These are phyloP conservation scores for Polyporus arcularius DNA, from an alignment of 768 basidiomycete species.

Conservation along the genomic window DNA sequence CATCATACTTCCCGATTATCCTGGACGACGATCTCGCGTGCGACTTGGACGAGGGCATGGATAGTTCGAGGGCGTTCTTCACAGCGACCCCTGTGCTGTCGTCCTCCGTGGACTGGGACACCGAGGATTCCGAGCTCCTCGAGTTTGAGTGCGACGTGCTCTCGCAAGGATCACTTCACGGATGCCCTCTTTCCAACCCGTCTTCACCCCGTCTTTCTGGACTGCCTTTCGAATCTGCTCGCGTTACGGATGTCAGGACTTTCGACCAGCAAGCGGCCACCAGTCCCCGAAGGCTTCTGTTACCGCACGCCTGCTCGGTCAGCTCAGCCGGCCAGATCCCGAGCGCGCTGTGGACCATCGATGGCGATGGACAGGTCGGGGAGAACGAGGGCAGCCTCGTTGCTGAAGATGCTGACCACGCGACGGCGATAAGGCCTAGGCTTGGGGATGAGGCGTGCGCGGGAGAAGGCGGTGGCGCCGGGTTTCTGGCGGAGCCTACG, in stretches of 20 bases:
- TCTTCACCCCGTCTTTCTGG: no score
- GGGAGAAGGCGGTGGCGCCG: background rate
- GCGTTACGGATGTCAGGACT: no score
- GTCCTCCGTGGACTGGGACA: background rate
- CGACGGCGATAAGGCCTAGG: constrained; percentile 10
- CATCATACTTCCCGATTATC: constrained; percentile 5
- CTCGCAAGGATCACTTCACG: no score
- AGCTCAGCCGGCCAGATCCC: background rate
- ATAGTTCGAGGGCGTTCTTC: background rate
- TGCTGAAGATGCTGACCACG: constrained; percentile 6
- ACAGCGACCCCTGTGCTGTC: background rate
- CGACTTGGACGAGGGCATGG: background rate
- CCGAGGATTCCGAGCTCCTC: background rate
- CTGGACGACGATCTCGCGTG: constrained; percentile 11
- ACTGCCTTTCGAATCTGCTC: no score
- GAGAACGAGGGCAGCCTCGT: constrained; percentile 18
- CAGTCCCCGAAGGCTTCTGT: no score
- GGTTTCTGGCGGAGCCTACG: background rate
- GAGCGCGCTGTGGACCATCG: background rate
- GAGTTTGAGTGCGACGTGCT: no score
- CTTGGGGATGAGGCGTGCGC: background rate
- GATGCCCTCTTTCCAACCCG: no score
- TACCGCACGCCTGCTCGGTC: background rate
- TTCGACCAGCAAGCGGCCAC: no score
- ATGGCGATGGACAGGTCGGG: constrained; percentile 6